Percentiles rank a stretch among this genome's conserved stretches.
phyloP scores from a whole-genome alignment of 139 green algal species.

The Chlamydomonas asymmetrica region DNA sequence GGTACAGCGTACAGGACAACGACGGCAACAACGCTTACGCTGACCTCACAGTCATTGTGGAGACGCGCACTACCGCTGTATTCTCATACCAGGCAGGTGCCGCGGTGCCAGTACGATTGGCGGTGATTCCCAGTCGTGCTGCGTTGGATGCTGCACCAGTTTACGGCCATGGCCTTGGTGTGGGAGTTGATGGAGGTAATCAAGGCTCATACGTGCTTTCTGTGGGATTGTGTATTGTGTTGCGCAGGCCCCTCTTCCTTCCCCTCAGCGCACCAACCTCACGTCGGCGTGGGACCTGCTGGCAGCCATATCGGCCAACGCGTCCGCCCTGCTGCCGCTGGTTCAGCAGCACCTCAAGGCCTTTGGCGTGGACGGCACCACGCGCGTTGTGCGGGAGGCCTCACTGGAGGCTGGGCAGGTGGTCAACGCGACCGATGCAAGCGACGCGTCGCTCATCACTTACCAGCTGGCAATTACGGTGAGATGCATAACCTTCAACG shows the following conservation, averaged over 20 bases:
- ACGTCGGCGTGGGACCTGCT: too few species aligned
- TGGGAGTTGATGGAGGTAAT: too few species aligned
- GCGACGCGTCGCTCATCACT: neutral
- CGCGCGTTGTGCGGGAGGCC: too few species aligned
- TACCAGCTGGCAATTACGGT: neutral
- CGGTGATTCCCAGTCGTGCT: neutral
- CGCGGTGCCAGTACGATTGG: neutral
- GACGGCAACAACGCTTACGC: neutral
- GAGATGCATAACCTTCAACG: too few species aligned
- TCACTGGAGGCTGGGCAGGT: neutral
- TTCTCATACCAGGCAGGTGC: too few species aligned
- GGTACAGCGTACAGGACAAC: neutral
- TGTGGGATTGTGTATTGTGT: too few species aligned
- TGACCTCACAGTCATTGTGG: neutral
- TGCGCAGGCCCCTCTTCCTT: too few species aligned
- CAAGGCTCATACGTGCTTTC: too few species aligned
- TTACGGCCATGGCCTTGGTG: neutral
- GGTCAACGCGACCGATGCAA: too few species aligned
- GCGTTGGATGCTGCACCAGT: neutral
- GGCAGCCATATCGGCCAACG: neutral
- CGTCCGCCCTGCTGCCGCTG: neutral
- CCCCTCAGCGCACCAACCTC: too few species aligned
- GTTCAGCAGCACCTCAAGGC: neutral
- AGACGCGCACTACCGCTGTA: too few species aligned
- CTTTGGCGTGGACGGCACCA: too few species aligned